phyloP scores from a whole-genome alignment of 2,329 filamentous ascomycete genomes.

The Calonectria ilicicola region DNA sequence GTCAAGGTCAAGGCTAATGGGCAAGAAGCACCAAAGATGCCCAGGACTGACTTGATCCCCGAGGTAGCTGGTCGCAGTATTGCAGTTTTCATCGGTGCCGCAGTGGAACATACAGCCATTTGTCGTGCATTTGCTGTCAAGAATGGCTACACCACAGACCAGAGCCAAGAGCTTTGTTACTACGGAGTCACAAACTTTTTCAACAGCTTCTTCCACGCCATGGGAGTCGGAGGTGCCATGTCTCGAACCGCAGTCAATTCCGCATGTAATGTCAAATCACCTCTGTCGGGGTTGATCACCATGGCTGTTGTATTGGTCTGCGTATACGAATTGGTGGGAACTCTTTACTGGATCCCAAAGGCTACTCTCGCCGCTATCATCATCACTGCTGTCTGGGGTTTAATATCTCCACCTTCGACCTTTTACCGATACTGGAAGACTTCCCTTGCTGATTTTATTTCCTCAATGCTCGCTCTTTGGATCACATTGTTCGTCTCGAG shows the following conservation, averaged over 20 bases:
- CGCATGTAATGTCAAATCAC: slow-evolving; percentile 71
- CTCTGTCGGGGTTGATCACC: slow-evolving; percentile 70
- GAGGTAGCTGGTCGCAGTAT: slow-evolving; percentile 67
- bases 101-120: slow-evolving; percentile 74
- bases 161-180: slow-evolving; percentile 74
- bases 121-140: slow-evolving; percentile 72
- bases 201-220: slow-evolving; percentile 73
- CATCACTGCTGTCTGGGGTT: slow-evolving; percentile 72
- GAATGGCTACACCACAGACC: slow-evolving; percentile 73
- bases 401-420: slow-evolving; percentile 68
- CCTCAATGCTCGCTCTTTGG: slow-evolving; percentile 73
- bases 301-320: slow-evolving; percentile 71
- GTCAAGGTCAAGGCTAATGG: slow-evolving; percentile 68
- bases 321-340: slow-evolving; percentile 70
- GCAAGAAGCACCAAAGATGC: slow-evolving; percentile 62
- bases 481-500: slow-evolving; percentile 71
- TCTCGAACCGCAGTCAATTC: slow-evolving; percentile 77
- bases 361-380: slow-evolving; percentile 74
- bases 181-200: slow-evolving; percentile 72
- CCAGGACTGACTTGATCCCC: slow-evolving; percentile 59
- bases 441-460: slow-evolving; percentile 73
- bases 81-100: slow-evolving; percentile 70
- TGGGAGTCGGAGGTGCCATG: slow-evolving; percentile 75
- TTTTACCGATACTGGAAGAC: slow-evolving; percentile 75
- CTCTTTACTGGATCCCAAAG: slow-evolving; percentile 77